Evolutionary conservation across 306 rosid genomes (phyloP).

Genomic region (Ochetophila trinervis): DNA sequence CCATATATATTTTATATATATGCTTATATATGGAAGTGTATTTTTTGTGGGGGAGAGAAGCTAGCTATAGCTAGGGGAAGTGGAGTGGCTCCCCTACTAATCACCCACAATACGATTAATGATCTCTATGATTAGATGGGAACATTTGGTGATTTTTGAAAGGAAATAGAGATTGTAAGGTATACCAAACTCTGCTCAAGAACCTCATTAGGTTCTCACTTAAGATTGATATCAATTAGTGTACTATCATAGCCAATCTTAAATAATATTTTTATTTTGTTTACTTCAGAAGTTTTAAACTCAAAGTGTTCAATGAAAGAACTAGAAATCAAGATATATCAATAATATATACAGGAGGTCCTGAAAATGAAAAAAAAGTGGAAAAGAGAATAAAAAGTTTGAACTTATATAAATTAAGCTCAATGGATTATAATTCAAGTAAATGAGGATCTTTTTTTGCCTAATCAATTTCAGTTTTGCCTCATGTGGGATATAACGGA

Average conservation of each 20-base stretch:
- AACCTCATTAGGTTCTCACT: neutral
- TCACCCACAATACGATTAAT: neutral
- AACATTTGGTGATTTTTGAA: neutral
- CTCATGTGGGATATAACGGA: neutral
- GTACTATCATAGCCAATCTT: neutral
- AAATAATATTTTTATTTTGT: neutral
- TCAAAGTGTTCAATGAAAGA: too few species aligned
- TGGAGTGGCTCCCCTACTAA: neutral
- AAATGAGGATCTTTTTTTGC: neutral
- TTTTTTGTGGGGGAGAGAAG: too few species aligned
- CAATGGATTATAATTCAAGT: neutral
- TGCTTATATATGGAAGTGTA: too few species aligned
- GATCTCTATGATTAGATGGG: constrained; percentile 6
- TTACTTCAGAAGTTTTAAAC: too few species aligned
- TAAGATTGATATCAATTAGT: neutral
- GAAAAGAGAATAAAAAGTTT: too few species aligned
- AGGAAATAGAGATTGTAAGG: neutral
- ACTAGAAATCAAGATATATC: too few species aligned
- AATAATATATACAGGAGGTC: too few species aligned
- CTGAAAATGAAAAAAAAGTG: too few species aligned
- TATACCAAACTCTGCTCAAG: neutral
- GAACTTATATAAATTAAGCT: too few species aligned
- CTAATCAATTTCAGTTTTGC: constrained; percentile 4
- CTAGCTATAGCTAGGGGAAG: neutral
- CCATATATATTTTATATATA: neutral